phyloP scores from a whole-genome alignment of 78 protist species.

The Monosiga brevicollis region DNA sequence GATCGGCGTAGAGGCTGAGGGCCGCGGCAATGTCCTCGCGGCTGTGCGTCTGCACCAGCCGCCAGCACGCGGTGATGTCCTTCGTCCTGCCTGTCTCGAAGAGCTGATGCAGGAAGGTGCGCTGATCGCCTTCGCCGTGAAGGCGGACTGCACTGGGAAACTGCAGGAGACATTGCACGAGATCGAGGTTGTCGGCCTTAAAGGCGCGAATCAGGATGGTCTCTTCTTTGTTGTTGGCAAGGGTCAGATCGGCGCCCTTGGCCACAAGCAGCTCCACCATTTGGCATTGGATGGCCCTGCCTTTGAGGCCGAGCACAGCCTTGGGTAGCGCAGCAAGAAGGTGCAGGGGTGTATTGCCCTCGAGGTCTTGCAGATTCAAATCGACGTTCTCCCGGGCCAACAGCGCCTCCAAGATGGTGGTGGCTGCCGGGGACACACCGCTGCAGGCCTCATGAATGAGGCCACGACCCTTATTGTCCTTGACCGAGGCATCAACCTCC shows the following conservation, averaged over 20 bases:
- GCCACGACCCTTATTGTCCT: slow-evolving; percentile 22
- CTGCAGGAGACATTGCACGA: background rate
- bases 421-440: background rate
- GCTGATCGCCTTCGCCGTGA: background rate
- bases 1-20: background rate
- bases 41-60: background rate
- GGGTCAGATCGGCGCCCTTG: background rate
- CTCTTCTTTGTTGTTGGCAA: background rate
- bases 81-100: background rate
- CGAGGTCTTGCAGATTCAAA: background rate
- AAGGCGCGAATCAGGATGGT: background rate
- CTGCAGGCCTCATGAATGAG: slow-evolving; percentile 3
- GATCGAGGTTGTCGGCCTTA: background rate
- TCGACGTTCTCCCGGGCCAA: background rate
- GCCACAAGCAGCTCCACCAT: background rate
- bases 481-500: slow-evolving; percentile 20
- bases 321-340: no score
- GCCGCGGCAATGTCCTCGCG: background rate
- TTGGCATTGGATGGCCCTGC: no score
- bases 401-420: background rate
- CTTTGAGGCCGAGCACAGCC: background rate
- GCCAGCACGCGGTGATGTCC: background rate
- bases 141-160: background rate
- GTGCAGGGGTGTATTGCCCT: background rate
- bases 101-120: background rate